Base-by-base conservation (phyloP, 129 eudicot genomes). In the Flaveria brownii region DNA sequence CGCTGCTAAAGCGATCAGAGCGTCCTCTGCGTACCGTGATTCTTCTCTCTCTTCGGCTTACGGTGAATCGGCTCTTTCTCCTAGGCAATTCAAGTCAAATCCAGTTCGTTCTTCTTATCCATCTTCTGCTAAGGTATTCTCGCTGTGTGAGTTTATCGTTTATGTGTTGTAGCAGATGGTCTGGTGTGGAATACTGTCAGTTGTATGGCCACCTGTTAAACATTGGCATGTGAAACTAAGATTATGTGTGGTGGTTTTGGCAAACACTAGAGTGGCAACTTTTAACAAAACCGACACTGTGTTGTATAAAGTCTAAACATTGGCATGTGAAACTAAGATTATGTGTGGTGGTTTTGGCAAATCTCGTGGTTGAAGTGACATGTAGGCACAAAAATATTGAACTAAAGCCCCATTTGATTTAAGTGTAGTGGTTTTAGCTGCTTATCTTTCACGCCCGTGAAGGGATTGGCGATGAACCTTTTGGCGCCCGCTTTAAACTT, bases 1-100 rank as follows among this genome's bases (percentile, higher is more conserved):
- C 11, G 96, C 88, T 77, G 80, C 96, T 68, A 90, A 87, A 81
- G 96, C 96, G 43, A 87, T 90, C 61, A 79, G 96, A 82, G 96
- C 96, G 28, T 90, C 96, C 5, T 81, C 96, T 17, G 84, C 88
- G n/a, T 70, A 86, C 45, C 80, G 87, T 49, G 93, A 90, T 64
- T 81, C 91, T 10, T 82, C 96, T 42, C 91, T 86, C 49, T 86
- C 96, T n/a, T 86, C 89, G n/a, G 96, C 87, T 39, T 90, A 88
- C 28, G 88, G 73, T 57, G 89, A 85, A 73, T 79, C 92, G 56
- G 80, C 89, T 39, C 67, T 83, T 75, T 79, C 89, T 7, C 85
- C 86, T 5, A 77, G 82, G 18, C 72, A n/a, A 16, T 26, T 36
- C 16, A 75, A 62, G 71, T 57, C 86, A 0, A 71, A 71, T 72